Evolutionary conservation across 1,139 yeast genomes (phyloP).

Genomic region (Hemisphaericaspora xylanilytica): DNA sequence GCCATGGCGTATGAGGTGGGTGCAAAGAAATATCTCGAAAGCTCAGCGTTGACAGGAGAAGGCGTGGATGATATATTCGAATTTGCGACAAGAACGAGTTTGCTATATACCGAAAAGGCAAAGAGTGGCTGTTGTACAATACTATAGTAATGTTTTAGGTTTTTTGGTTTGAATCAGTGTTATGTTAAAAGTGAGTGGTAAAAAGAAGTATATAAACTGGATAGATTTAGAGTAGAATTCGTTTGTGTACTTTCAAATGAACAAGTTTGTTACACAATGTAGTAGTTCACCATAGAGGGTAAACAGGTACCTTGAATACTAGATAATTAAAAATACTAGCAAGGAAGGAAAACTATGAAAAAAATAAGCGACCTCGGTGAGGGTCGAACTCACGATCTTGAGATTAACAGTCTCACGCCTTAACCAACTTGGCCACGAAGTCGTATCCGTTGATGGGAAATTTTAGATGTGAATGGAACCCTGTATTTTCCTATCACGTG

Average conservation of each 20-base stretch:
- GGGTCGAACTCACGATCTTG: conserved; percentile 60
- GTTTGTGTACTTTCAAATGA: background rate
- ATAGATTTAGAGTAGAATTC: background rate
- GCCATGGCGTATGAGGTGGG: conserved; percentile 63
- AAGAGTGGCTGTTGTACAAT: conserved; percentile 36
- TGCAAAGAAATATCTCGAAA: conserved; percentile 67
- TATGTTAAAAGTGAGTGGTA: too few species aligned
- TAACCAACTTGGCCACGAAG: conserved; percentile 61
- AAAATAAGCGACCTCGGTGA: conserved; percentile 29
- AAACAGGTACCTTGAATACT: too few species aligned
- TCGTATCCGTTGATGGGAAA: conserved; percentile 9
- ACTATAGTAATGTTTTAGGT: conserved; percentile 19
- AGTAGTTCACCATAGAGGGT: too few species aligned
- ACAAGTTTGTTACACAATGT: background rate
- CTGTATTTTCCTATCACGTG: background rate
- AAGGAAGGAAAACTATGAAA: background rate
- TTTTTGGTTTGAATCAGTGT: background rate
- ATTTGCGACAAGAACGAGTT: conserved; percentile 68
- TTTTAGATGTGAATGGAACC: background rate
- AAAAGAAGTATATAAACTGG: too few species aligned
- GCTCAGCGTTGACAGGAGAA: conserved; percentile 77
- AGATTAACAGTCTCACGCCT: conserved; percentile 62
- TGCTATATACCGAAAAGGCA: conserved; percentile 35
- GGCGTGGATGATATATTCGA: conserved; percentile 83
- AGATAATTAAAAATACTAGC: background rate